These are phyloP conservation scores for Diaporthe capsici DNA, from an alignment of 2,329 filamentous ascomycete genomes.

Conservation along the genomic window DNA sequence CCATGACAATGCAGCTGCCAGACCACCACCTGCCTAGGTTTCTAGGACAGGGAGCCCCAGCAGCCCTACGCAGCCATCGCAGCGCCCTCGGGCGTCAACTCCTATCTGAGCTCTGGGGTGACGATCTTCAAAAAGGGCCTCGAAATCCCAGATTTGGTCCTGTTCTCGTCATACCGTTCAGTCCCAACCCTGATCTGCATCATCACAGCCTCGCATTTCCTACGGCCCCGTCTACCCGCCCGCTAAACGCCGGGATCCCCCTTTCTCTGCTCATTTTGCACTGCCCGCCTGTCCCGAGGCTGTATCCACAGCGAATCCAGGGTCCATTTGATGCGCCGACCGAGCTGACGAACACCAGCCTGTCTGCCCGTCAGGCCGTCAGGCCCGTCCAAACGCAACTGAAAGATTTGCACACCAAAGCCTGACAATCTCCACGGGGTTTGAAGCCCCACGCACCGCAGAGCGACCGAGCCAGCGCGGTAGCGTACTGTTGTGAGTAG, in stretches of 20 bases:
- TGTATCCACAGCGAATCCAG: slow-evolving; percentile 22
- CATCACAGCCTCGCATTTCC: slow-evolving; percentile 26
- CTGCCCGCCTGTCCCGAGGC: slow-evolving; percentile 29
- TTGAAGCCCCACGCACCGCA: neutral
- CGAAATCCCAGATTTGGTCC: slow-evolving; percentile 21
- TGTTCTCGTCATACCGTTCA: slow-evolving; percentile 25
- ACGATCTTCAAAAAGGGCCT: slow-evolving; percentile 4
- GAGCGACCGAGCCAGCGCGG: neutral
- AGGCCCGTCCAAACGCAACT: neutral
- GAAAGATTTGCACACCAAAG: neutral
- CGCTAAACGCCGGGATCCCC: slow-evolving; percentile 26
- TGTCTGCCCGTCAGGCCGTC: neutral
- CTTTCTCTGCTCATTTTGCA: slow-evolving; percentile 29
- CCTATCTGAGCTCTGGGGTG: slow-evolving; percentile 15
- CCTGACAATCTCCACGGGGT: neutral
- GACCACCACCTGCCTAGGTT: neutral
- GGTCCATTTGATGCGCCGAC: slow-evolving; percentile 20
- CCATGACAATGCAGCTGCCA: slow-evolving; percentile 7
- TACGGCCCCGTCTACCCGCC: slow-evolving; percentile 1
- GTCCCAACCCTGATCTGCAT: slow-evolving; percentile 18
- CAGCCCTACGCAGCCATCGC: slow-evolving; percentile 26
- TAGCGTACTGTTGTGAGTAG: neutral
- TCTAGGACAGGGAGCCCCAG: slow-evolving; percentile 18
- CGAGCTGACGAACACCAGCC: slow-evolving; percentile 23
- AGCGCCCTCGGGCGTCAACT: slow-evolving; percentile 12